A percentile compares a stretch with the other conserved stretches of the same genome.
phyloP scores from a whole-genome alignment of 176 grass and related monocot genomes.

The Canna indica region DNA sequence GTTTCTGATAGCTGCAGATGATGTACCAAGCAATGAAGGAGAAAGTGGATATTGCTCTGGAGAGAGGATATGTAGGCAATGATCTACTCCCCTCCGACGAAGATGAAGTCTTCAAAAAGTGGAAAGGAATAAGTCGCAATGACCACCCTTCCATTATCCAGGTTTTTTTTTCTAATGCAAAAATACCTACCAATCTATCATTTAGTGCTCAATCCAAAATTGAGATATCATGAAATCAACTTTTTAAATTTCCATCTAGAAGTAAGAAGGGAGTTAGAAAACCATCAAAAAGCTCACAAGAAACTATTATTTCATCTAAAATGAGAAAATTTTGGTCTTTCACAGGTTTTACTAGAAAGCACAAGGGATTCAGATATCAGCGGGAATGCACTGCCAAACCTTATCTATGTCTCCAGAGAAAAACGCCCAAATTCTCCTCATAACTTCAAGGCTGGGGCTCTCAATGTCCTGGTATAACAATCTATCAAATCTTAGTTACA shows the following conservation, averaged over 20 bases:
- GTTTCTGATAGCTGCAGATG: constrained; percentile 4
- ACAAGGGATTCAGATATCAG: constrained; percentile 24
- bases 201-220: background rate
- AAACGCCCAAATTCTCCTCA: constrained; percentile 34
- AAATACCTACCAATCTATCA: too few relatives aligned
- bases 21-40: constrained; percentile 34
- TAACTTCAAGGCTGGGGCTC: constrained; percentile 73
- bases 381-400: constrained; percentile 25
- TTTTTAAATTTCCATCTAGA: too few relatives aligned
- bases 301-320: too few relatives aligned
- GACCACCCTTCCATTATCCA: constrained; percentile 35
- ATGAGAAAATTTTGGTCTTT: too few relatives aligned
- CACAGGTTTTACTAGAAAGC: constrained; percentile 32
- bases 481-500: background rate
- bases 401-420: constrained; percentile 52
- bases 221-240: too few relatives aligned
- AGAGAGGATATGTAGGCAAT: constrained; percentile 23
- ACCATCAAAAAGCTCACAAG: too few relatives aligned
- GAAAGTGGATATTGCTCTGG: constrained; percentile 24
- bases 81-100: constrained; percentile 11
- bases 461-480: constrained; percentile 43
- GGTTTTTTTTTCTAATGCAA: constrained; percentile 16
- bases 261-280: too few relatives aligned
- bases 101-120: constrained; percentile 18
- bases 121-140: constrained; percentile 27